Evolutionary conservation across 2,329 filamentous ascomycete genomes (phyloP).

Genomic region (Cercospora zeina): DNA sequence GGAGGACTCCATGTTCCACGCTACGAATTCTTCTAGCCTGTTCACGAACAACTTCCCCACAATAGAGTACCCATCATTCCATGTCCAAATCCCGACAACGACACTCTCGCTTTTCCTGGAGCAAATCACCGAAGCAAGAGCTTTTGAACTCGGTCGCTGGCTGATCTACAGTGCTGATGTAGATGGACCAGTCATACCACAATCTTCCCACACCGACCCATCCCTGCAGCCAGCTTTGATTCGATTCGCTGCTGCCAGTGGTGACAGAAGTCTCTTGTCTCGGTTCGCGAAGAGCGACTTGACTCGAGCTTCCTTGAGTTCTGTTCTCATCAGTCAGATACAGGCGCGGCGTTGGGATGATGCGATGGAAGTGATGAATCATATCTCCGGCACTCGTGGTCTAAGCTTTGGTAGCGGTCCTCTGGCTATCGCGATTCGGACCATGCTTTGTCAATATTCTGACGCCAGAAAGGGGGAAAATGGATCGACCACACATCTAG

Average conservation of each 20-base stretch:
- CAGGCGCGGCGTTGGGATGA: conserved; percentile 45
- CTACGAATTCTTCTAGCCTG: conserved; percentile 31
- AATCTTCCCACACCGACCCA: conserved; percentile 48
- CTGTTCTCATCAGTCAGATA: conserved; percentile 49
- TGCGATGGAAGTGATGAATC: conserved; percentile 42
- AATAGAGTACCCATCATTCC: conserved; percentile 50
- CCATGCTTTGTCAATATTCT: conserved; percentile 19
- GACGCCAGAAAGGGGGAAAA: neutral
- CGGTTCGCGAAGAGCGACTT: conserved; percentile 28
- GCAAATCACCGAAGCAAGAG: conserved; percentile 49
- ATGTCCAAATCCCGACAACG: conserved; percentile 49
- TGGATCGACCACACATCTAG: neutral
- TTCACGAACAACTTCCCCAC: conserved; percentile 39
- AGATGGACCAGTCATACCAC: conserved; percentile 56
- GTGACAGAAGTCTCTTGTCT: conserved; percentile 44
- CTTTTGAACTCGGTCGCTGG: conserved; percentile 55
- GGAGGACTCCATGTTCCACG: conserved; percentile 19
- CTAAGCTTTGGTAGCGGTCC: conserved; percentile 21
- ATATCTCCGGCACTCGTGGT: conserved; percentile 25
- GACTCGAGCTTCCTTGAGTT: conserved; percentile 29
- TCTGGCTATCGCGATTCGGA: conserved; percentile 20
- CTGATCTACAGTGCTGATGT: conserved; percentile 55
- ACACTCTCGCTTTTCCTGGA: conserved; percentile 56
- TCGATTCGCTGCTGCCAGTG: conserved; percentile 55
- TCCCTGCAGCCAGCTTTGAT: conserved; percentile 55